Percentiles rank a stretch among this genome's conserved stretches.
Evolutionary conservation across 1,139 yeast genomes (phyloP).

Genomic region (Protomyces arabidopsidicola): DNA sequence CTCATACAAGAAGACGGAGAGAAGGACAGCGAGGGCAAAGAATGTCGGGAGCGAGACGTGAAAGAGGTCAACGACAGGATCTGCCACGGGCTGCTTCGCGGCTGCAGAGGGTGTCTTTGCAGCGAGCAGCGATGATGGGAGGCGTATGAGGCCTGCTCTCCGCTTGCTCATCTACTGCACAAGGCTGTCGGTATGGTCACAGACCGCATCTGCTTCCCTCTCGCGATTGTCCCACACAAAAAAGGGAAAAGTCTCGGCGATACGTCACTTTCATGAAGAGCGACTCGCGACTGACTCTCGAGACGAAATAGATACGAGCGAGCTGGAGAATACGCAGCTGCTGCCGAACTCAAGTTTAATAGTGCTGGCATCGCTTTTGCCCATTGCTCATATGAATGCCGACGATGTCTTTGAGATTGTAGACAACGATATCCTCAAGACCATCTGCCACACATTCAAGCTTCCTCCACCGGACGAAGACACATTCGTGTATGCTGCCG

Average conservation of each 20-base stretch:
- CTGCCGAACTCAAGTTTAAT: neutral
- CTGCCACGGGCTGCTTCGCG: neutral
- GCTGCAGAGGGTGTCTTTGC: no score
- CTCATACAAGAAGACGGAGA: slow-evolving; percentile 9
- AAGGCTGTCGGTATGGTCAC: neutral
- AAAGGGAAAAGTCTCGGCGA: neutral
- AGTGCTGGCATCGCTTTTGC: neutral
- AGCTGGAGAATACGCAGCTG: neutral
- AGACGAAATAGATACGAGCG: no score
- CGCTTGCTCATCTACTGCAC: neutral
- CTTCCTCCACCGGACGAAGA: slow-evolving; percentile 3
- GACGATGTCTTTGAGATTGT: slow-evolving; percentile 2
- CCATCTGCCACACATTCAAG: slow-evolving; percentile 1
- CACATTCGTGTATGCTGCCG: slow-evolving; percentile 9
- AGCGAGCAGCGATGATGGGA: neutral
- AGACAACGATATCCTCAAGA: neutral
- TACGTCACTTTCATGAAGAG: no score
- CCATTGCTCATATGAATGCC: neutral
- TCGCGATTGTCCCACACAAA: neutral
- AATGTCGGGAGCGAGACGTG: slow-evolving; percentile 6
- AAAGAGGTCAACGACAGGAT: slow-evolving; percentile 13
- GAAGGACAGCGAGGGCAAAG: slow-evolving; percentile 7
- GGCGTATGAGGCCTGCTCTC: neutral
- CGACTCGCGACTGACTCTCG: no score
- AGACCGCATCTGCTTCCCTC: no score